Conservation (phyloP, 768 basidiomycete species). For the Termitomyces sp. region DNA sequence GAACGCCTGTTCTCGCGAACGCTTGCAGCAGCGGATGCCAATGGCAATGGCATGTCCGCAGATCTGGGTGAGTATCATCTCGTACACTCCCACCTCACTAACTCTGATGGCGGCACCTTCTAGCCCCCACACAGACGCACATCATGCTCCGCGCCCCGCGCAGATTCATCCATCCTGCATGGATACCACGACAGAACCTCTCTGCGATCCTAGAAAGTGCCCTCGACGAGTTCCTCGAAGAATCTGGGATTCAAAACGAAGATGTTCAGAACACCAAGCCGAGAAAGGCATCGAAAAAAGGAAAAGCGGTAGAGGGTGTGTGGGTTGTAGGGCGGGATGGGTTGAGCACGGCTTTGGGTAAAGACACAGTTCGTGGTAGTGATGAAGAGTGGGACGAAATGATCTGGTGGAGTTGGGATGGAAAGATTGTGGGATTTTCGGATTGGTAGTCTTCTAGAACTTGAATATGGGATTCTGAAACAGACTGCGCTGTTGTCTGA, state of each 20-base stretch:
- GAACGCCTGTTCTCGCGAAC: conserved; percentile 29
- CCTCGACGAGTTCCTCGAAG: conserved; percentile 33
- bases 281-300: conserved; percentile 15
- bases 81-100: background rate
- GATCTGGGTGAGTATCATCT: conserved; percentile 21
- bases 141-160: conserved; percentile 40
- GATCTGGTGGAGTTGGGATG: conserved; percentile 65
- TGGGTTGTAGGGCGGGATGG: conserved; percentile 34
- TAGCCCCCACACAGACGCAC: conserved; percentile 42
- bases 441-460: conserved; percentile 34
- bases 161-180: conserved; percentile 39
- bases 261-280: background rate
- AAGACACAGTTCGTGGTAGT: conserved; percentile 2
- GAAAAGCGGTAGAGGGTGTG: conserved; percentile 36
- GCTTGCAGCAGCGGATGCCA: conserved; percentile 23
- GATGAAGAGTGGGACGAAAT: conserved; percentile 39
- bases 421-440: conserved; percentile 44
- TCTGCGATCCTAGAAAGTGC: conserved; percentile 29
- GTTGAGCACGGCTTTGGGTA: conserved; percentile 8
- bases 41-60: conserved; percentile 21
- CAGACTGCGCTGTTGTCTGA: background rate
- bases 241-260: conserved; percentile 20
- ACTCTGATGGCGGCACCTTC: background rate
- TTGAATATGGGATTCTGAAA: background rate
- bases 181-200: conserved; percentile 41